A percentile compares a stretch with the other conserved stretches of the same genome.
These are phyloP conservation scores for Verbena officinalis DNA, from an alignment of 257 asterid species.

Conservation along the genomic window DNA sequence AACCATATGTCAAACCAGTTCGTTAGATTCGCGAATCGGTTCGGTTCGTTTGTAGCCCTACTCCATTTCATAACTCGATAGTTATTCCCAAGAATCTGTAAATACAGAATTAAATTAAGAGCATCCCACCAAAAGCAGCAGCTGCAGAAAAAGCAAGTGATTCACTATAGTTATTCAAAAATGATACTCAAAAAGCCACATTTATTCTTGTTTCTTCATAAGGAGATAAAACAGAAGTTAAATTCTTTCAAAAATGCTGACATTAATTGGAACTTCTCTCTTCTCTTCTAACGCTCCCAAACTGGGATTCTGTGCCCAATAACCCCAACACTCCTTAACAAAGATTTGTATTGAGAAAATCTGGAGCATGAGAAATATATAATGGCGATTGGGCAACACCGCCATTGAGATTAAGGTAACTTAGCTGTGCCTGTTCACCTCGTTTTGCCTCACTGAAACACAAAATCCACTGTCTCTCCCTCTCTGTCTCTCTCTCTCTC, in stretches of 20 bases:
- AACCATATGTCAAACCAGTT: no score
- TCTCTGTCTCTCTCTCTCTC: conserved; percentile 20
- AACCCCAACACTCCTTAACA: not conserved
- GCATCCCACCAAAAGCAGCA: no score
- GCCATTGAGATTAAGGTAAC: conserved; percentile 25
- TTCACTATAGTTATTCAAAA: no score
- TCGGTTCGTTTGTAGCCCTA: no score
- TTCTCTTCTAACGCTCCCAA: not conserved
- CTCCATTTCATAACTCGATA: no score
- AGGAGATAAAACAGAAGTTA: not conserved
- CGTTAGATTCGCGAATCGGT: no score
- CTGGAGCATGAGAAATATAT: conserved; percentile 10
- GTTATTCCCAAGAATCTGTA: no score
- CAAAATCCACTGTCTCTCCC: conserved; percentile 34
- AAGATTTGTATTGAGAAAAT: not conserved
- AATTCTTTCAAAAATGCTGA: not conserved
- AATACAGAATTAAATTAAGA: no score
- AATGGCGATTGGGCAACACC: conserved; percentile 41
- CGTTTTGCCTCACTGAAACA: conserved; percentile 21
- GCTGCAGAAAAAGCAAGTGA: no score
- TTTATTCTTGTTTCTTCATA: no score
- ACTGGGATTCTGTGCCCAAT: conserved; percentile 29
- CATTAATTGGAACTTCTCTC: not conserved
- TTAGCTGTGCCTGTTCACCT: conserved; percentile 15
- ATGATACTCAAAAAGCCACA: no score